phyloP scores from a whole-genome alignment of 2,329 filamentous ascomycete species.

The Bipolaris oryzae region DNA sequence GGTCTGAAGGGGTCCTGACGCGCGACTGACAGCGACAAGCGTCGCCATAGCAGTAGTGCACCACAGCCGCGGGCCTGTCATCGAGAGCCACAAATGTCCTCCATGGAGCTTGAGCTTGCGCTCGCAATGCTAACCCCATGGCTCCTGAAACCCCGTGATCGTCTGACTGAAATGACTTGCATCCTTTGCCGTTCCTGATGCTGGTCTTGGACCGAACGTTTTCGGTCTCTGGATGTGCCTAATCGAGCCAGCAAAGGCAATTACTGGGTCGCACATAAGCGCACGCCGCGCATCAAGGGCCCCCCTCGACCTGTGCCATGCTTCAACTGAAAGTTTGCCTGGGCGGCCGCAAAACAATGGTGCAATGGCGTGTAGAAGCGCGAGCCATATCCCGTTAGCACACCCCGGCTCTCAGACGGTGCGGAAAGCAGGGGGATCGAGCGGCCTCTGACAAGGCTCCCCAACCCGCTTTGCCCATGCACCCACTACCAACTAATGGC shows the following conservation, averaged over 20 bases:
- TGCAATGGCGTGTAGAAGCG: slow-evolving; percentile 31
- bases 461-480: slow-evolving; percentile 36
- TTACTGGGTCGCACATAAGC: slow-evolving; percentile 20
- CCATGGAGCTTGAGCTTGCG: slow-evolving; percentile 6
- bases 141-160: slow-evolving; percentile 18
- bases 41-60: slow-evolving; percentile 25
- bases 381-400: slow-evolving; percentile 28
- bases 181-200: neutral
- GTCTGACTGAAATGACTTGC: neutral
- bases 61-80: slow-evolving; percentile 41
- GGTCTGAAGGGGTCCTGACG: slow-evolving; percentile 33
- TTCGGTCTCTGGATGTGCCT: slow-evolving; percentile 12
- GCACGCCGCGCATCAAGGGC: slow-evolving; percentile 24
- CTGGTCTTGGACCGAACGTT: neutral
- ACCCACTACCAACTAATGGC: slow-evolving; percentile 30
- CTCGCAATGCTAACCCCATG: slow-evolving; percentile 30
- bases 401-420: slow-evolving; percentile 32
- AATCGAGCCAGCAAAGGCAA: slow-evolving; percentile 12
- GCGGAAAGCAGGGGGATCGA: slow-evolving; percentile 36
- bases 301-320: slow-evolving; percentile 26
- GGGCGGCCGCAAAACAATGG: slow-evolving; percentile 34
- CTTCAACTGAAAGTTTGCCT: slow-evolving; percentile 31
- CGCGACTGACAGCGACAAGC: slow-evolving; percentile 43
- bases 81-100: slow-evolving; percentile 34
- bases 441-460: slow-evolving; percentile 34